These are phyloP conservation scores for Syzygium malaccense DNA, from an alignment of 441 rosid species.

Conservation along the genomic window DNA sequence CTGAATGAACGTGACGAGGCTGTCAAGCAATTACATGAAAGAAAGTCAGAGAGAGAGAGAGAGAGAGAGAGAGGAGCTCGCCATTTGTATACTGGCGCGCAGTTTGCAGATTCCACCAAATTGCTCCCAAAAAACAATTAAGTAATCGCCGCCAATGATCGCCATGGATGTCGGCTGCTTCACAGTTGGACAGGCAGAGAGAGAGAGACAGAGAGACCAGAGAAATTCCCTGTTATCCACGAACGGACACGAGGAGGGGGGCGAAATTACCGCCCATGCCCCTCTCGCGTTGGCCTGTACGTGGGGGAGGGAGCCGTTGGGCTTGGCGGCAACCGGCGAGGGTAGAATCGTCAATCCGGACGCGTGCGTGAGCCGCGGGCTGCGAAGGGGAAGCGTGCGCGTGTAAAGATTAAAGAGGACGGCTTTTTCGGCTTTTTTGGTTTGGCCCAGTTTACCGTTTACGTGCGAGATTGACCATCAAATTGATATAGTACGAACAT, in stretches of 20 bases:
- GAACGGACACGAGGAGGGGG: background rate
- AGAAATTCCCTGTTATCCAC: background rate
- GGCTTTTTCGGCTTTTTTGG: background rate
- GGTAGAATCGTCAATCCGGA: background rate
- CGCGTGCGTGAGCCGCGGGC: background rate
- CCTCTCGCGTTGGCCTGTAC: background rate
- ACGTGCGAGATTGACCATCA: background rate
- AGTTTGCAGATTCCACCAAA: background rate
- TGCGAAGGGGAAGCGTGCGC: background rate
- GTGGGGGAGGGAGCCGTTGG: background rate
- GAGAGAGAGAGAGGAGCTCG: background rate
- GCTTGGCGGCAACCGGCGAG: background rate
- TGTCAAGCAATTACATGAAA: background rate
- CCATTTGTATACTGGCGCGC: background rate
- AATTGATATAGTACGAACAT: background rate
- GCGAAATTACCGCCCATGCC: background rate
- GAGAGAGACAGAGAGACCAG: background rate
- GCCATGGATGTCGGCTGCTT: background rate
- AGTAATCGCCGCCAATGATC: background rate
- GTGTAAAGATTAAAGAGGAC: background rate
- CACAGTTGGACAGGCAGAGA: background rate
- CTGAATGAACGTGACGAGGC: background rate
- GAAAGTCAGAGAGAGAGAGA: background rate
- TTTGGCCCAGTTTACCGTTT: background rate
- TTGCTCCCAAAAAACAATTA: background rate